These are phyloP conservation scores for Bullera alba DNA, from an alignment of 768 basidiomycete species.

Conservation along the genomic window DNA sequence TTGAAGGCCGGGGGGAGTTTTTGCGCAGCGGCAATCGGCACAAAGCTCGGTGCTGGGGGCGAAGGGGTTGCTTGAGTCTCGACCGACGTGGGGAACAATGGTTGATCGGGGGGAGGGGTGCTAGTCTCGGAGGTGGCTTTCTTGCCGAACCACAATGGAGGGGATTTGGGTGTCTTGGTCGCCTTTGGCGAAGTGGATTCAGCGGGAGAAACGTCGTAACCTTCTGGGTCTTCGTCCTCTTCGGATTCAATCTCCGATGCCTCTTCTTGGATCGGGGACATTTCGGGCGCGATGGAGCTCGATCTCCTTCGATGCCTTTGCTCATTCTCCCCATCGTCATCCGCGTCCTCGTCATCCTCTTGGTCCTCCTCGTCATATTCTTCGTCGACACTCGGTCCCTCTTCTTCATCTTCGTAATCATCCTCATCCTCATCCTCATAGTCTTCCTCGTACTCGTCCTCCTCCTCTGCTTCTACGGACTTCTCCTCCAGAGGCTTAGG, in stretches of 20 bases:
- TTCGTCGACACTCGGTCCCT: constrained; percentile 5
- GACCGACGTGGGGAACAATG: constrained; percentile 11
- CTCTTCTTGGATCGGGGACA: constrained; percentile 26
- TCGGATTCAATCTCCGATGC: constrained; percentile 13
- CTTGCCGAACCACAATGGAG: constrained; percentile 26
- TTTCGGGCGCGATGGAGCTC: constrained; percentile 10
- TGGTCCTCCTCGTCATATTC: constrained; percentile 10
- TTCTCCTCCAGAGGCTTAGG: too few species aligned
- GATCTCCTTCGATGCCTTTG: not conserved
- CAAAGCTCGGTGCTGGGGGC: not conserved
- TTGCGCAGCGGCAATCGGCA: not conserved
- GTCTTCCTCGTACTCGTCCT: constrained; percentile 2
- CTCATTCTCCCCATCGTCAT: constrained; percentile 9
- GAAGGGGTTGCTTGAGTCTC: constrained; percentile 6
- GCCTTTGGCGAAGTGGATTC: too few species aligned
- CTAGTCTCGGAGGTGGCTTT: constrained; percentile 1
- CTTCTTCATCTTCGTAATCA: constrained; percentile 5
- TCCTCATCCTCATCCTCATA: constrained; percentile 10
- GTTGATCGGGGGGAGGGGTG: constrained; percentile 1
- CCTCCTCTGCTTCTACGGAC: not conserved
- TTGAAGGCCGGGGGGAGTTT: constrained; percentile 13
- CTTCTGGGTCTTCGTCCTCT: constrained; percentile 9
- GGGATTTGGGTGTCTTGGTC: constrained; percentile 12
- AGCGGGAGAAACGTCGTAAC: not conserved
- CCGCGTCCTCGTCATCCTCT: constrained; percentile 12